phyloP scores from a whole-genome alignment of 2,329 filamentous ascomycete genomes.

The Hypoxylon sp. region DNA sequence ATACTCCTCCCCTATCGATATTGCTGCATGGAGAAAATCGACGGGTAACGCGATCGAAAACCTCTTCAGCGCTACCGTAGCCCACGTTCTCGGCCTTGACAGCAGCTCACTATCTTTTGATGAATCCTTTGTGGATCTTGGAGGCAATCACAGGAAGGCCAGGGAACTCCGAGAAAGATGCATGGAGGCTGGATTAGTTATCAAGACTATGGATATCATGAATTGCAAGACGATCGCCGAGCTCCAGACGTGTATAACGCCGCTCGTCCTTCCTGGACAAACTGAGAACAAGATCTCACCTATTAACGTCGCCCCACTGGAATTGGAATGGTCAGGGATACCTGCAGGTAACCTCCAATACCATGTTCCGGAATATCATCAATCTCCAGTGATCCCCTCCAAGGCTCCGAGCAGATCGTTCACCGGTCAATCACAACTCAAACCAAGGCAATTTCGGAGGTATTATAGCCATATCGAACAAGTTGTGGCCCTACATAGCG shows the following conservation, averaged over 20 bases:
- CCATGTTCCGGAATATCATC: conserved; percentile 27
- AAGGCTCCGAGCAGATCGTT: conserved; percentile 39
- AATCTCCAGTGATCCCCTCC: conserved; percentile 44
- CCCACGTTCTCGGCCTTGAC: conserved; percentile 56
- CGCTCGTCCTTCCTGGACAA: conserved; percentile 44
- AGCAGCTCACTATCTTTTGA: conserved; percentile 53
- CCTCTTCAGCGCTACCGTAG: conserved; percentile 53
- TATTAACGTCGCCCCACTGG: conserved; percentile 44
- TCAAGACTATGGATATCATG: conserved; percentile 58
- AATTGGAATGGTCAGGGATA: conserved; percentile 38
- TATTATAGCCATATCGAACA: conserved; percentile 55
- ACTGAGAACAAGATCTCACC: conserved; percentile 27
- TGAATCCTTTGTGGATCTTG: conserved; percentile 61
- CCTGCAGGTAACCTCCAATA: neutral
- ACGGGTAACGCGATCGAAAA: conserved; percentile 46
- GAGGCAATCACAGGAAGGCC: conserved; percentile 57
- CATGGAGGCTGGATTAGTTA: conserved; percentile 54
- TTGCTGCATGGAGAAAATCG: conserved; percentile 30
- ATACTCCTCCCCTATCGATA: conserved; percentile 43
- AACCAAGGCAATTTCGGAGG: conserved; percentile 45
- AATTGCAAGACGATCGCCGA: conserved; percentile 60
- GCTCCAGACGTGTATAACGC: conserved; percentile 58
- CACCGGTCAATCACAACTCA: conserved; percentile 23
- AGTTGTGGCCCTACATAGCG: conserved; percentile 56
- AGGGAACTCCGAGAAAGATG: conserved; percentile 53